These are phyloP conservation scores for Aspergillus cavernicola DNA, from an alignment of 495 filamentous ascomycete species.

Conservation along the genomic window DNA sequence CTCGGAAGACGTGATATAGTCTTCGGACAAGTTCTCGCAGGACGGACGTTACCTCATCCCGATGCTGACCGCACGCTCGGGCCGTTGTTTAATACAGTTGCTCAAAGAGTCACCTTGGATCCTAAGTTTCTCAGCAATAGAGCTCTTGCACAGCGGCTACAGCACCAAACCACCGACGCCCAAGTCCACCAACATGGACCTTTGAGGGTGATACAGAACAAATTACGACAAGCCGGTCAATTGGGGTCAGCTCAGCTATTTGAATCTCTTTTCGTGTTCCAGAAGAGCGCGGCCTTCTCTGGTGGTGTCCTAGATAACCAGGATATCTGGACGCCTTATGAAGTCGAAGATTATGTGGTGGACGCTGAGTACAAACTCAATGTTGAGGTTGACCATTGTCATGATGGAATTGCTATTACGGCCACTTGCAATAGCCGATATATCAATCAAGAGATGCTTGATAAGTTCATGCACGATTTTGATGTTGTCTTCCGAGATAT, in stretches of 20 bases:
- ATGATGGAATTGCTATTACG: conserved; percentile 34
- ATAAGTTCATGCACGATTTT: conserved; percentile 45
- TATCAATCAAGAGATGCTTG: conserved; percentile 33
- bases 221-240: conserved; percentile 23
- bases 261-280: conserved; percentile 83
- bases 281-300: conserved; percentile 41
- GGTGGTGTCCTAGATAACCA: conserved; percentile 18
- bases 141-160: conserved; percentile 38
- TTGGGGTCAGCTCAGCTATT: conserved; percentile 50
- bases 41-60: conserved; percentile 59
- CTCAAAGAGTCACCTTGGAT: conserved; percentile 44
- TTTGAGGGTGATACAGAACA: conserved; percentile 28
- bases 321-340: conserved; percentile 52
- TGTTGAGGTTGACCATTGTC: conserved; percentile 21
- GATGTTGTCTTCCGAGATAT: conserved; percentile 42
- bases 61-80: conserved; percentile 69
- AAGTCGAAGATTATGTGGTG: conserved; percentile 62
- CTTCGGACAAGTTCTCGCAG: conserved; percentile 72
- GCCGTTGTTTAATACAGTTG: conserved; percentile 88
- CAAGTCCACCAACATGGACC: conserved; percentile 46
- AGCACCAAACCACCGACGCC: conserved; percentile 68
- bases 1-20: conserved; percentile 62
- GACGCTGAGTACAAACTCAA: conserved; percentile 54
- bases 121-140: conserved; percentile 44
- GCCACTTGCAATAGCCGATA: conserved; percentile 21